Evolutionary conservation across 306 rosid species (phyloP), one percentile per base, ranked within the genome.

Genomic region (Psophocarpus tetragonolobus): DNA sequence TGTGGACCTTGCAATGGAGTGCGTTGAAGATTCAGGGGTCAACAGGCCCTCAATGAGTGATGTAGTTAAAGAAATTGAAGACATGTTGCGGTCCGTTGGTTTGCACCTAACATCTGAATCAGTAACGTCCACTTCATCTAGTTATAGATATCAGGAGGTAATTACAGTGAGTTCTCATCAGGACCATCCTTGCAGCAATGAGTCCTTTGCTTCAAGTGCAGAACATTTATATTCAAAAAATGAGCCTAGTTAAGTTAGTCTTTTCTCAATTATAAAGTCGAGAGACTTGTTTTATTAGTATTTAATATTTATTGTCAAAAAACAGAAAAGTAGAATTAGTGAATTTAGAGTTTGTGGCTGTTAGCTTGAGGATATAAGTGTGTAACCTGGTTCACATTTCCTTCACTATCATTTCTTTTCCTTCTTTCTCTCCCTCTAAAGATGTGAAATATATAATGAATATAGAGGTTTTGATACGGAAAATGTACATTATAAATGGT

Each of bases 1-100:
- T 76, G 85, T 91, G 47, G 87, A 87, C 71, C 75, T 88, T 74
- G 86, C 96, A 57, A 54, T 88, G 87, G 63, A 36, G 30, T 91
- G 93, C 47, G 77, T 85, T 1, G 76, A 78, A 78, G 90, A 87
- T 7, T 53, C 77, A 2, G 82, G 86, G 23, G 50, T 11, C 12
- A 67, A 84, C 17, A 84, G 93, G 84, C 96, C 96, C 13, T 29
- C 68, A 32, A 91, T 88, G 93, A 78, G 79, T 27, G 81, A 82
- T 24, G 93, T 88, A 44, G 93, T 85, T 24, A 88, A 85, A 76
- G 91, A 68, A 79, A 71, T 91, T 33, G 90, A 88, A 65, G 54
- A 62, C 60, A 77, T 87, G 1, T 26, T 83, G 74, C 66, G 68
- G 58, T 72, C 75, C 9, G 79, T 63, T 63, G 81, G 82, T 71